These are phyloP conservation scores for Grosmannia huntii DNA, from an alignment of 2,329 filamentous ascomycete genomes.

Conservation along the genomic window DNA sequence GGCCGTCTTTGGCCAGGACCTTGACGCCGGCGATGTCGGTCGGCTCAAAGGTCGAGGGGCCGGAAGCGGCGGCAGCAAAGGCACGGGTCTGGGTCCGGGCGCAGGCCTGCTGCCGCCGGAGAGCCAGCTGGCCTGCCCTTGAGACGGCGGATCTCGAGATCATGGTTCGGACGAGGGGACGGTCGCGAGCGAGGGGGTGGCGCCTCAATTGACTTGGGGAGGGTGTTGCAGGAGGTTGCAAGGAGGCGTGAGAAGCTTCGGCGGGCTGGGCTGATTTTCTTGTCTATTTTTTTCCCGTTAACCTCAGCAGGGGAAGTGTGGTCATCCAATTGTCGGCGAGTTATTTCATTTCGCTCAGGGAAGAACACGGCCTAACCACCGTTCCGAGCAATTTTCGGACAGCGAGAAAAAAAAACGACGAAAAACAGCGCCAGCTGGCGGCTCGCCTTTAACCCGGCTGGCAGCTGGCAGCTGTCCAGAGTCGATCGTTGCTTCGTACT, in stretches of 20 bases:
- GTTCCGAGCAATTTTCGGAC: slow-evolving; percentile 16
- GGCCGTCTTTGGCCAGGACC: slow-evolving; percentile 79
- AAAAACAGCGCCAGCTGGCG: slow-evolving; percentile 10
- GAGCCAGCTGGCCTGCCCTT: slow-evolving; percentile 44
- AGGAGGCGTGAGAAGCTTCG: slow-evolving; percentile 1
- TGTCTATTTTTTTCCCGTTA: background rate
- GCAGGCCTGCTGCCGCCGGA: slow-evolving; percentile 43
- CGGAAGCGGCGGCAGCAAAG: slow-evolving; percentile 37
- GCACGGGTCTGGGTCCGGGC: slow-evolving; percentile 35
- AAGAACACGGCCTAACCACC: slow-evolving; percentile 3
- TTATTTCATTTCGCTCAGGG: slow-evolving; percentile 14
- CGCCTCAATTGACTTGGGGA: background rate
- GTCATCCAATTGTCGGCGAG: slow-evolving; percentile 18
- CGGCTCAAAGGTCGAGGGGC: slow-evolving; percentile 76
- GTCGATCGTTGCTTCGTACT: no score
- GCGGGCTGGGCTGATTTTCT: slow-evolving; percentile 8
- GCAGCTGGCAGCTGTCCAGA: slow-evolving; percentile 4
- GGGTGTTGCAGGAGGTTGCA: background rate
- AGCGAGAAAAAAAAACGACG: slow-evolving; percentile 2
- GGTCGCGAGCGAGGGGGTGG: slow-evolving; percentile 20
- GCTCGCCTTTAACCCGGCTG: slow-evolving; percentile 1
- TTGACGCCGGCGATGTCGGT: slow-evolving; percentile 81
- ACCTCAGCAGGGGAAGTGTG: background rate
- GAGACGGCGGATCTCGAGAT: slow-evolving; percentile 49
- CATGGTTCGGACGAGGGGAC: slow-evolving; percentile 27